Evolutionary conservation across 2,329 filamentous ascomycete genomes (phyloP).

Genomic region (Chaetomium globosum): DNA sequence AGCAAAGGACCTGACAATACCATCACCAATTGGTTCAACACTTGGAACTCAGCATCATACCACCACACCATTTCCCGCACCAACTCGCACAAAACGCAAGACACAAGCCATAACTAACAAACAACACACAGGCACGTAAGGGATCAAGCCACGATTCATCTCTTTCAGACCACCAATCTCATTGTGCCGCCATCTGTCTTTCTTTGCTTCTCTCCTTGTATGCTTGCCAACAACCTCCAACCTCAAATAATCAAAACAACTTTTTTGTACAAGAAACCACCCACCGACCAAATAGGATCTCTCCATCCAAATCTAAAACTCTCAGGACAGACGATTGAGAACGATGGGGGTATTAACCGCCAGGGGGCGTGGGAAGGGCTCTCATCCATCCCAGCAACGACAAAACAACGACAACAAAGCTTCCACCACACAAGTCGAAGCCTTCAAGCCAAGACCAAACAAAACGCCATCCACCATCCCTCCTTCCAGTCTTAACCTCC

Average conservation of each 20-base stretch:
- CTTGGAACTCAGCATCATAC: not conserved
- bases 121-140: not conserved
- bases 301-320: slow-evolving; percentile 15
- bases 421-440: not conserved
- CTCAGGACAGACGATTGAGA: not conserved
- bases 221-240: slow-evolving; percentile 2
- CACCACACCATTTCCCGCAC: not conserved
- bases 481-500: not conserved
- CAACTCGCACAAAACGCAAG: not conserved
- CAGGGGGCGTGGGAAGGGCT: not conserved
- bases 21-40: not conserved
- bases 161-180: not conserved
- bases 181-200: slow-evolving; percentile 5
- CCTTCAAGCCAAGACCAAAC: not conserved
- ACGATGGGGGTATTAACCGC: slow-evolving; percentile 21
- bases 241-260: not conserved
- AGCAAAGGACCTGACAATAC: not conserved
- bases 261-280: slow-evolving; percentile 17
- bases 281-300: not conserved
- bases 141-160: slow-evolving; percentile 1
- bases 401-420: slow-evolving; percentile 16
- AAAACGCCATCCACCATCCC: slow-evolving; percentile 3
- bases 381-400: slow-evolving; percentile 3
- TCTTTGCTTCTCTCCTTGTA: not conserved
- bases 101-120: not conserved